These are phyloP conservation scores for Paraphysoderma sedebokerense DNA, from an alignment of 371 early-diverging fungal species.

Conservation along the genomic window DNA sequence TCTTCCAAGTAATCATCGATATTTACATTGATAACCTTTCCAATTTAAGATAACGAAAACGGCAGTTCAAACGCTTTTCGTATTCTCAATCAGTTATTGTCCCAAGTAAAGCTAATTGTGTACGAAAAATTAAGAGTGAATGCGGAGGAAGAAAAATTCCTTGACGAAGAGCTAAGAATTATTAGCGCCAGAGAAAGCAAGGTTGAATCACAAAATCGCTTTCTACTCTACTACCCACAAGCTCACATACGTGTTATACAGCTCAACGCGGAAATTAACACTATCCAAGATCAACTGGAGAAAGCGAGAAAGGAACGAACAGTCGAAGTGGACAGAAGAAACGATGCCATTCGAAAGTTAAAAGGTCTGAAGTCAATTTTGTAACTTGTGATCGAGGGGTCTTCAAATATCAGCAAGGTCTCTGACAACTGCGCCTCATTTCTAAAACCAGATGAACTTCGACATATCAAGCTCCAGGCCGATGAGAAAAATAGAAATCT, in stretches of 20 bases:
- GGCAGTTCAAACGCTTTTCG: too few species aligned
- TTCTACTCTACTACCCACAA: background rate
- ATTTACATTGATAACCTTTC: too few species aligned
- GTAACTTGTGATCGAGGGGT: background rate
- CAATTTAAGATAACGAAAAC: too few species aligned
- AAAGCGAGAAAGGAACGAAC: slow-evolving; percentile 23
- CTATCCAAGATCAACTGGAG: slow-evolving; percentile 21
- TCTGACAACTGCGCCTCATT: too few species aligned
- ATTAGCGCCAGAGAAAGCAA: background rate
- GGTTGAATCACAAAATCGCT: background rate
- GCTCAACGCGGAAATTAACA: slow-evolving; percentile 24
- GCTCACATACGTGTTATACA: background rate
- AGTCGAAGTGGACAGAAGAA: slow-evolving; percentile 23
- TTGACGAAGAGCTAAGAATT: background rate
- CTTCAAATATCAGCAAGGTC: background rate
- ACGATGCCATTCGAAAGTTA: slow-evolving; percentile 25
- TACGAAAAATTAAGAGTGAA: background rate
- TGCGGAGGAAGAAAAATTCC: background rate
- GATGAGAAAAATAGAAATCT: slow-evolving; percentile 27
- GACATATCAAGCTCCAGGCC: slow-evolving; percentile 27
- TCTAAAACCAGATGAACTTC: slow-evolving; percentile 17
- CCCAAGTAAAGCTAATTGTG: background rate
- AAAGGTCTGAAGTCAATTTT: slow-evolving; percentile 14
- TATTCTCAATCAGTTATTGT: background rate
- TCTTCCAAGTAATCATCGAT: too few species aligned